Evolutionary conservation across 2,329 filamentous ascomycete genomes (phyloP), one percentile per base, ranked within the genome.

Genomic region (Berkeleyomyces basicola): DNA sequence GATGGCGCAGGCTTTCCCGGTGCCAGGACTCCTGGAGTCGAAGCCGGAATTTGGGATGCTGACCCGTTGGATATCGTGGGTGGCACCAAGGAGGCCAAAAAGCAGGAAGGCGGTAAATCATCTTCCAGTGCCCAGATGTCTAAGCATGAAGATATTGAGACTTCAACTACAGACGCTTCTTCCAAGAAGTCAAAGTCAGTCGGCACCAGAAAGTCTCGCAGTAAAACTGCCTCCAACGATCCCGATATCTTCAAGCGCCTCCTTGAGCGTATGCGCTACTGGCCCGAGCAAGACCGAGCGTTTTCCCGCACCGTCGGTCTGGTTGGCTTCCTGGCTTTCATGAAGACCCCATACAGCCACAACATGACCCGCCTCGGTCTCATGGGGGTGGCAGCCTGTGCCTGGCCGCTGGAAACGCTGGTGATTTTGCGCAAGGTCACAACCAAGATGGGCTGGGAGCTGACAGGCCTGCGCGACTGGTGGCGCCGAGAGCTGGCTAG

Each of bases 1-100:
- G 47, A 60, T 36, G 63, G 47, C 3, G 40, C n/a, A 14, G 16
- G 16, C 3, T 62, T 62, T 16, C 60, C 60, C 14, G 55, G 40
- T 40, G 31, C 37, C 14, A 44, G 55, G 37, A 57, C 39, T 6
- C 16, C 60, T 3, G 7, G 39, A 11, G 42, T 33, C 7, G 60
- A 62, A 55, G 63, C 60, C 10, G 63, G 60, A 11, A 64, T 64
- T 43, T 64, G 60, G 60, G 63, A 64, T 33, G 60, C 61, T 10
- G 57, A 64, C 14, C 60, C 63, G 16, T 23, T 64, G 36, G 58
- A 61, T 16, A 16, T 64, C 11, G 55, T 64, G 14, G 47, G 60
- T 9, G 63, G 57, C 14, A 49, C 43, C 7, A 55, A 55, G 31
- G 33, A 37, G 7, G 37, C 14, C 14, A 37, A 55, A 36, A 55